Evolutionary conservation across 257 asterid species (phyloP).

Genomic region (Anisodus tanguticus): DNA sequence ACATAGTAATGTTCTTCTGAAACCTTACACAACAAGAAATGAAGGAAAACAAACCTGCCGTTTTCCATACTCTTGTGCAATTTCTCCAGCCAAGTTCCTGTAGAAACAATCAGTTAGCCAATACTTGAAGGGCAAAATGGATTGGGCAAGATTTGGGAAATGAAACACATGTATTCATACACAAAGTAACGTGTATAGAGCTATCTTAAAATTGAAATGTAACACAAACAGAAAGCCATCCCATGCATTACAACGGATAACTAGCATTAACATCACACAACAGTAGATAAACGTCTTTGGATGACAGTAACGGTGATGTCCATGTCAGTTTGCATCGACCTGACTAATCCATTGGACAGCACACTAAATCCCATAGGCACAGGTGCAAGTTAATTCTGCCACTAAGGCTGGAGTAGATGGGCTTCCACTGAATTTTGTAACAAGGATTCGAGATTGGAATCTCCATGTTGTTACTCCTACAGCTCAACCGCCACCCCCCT

Average conservation of each 20-base stretch:
- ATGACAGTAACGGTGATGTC: background rate
- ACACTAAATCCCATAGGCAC: background rate
- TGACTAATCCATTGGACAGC: background rate
- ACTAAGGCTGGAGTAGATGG: background rate
- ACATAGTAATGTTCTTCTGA: background rate
- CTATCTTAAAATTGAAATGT: background rate
- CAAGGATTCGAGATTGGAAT: background rate
- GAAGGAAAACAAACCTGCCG: conserved; percentile 65
- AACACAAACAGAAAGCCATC: background rate
- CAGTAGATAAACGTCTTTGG: background rate
- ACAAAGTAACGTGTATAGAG: background rate
- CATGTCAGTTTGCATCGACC: background rate
- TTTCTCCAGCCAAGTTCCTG: conserved; percentile 97
- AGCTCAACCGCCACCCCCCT: background rate
- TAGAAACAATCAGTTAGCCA: conserved; percentile 20
- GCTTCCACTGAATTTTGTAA: background rate
- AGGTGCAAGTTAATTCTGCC: background rate
- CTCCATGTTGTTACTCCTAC: background rate
- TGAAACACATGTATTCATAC: background rate
- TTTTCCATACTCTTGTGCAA: conserved; percentile 73
- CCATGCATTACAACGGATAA: background rate
- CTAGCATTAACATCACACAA: background rate
- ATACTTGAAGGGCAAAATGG: background rate
- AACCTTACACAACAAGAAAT: conserved; percentile 20
- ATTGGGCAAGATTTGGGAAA: background rate